Evolutionary conservation across 768 basidiomycete genomes (phyloP), one percentile per base, ranked within the genome.

Genomic region (Pisolithus microcarpus): DNA sequence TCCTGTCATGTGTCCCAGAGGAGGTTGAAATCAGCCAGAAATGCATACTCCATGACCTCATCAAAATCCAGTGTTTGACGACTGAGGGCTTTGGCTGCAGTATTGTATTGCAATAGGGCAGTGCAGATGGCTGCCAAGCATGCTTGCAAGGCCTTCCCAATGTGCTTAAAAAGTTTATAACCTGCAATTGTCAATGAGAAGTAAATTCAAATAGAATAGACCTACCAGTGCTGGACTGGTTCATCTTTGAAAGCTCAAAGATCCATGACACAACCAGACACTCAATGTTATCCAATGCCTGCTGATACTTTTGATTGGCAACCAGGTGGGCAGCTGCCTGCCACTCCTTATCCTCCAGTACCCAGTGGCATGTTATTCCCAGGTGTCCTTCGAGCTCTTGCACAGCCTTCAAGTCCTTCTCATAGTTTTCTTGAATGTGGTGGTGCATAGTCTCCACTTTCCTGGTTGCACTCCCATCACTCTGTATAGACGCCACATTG

Each of bases 261-360:
- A 62, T 51, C 5, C 59, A 46, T 1, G 55, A 39, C 0, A 59
- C 49, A 9, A 61, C 46, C 7, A 61, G 40, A 0, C 50, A 26
- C 43, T 61, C 56, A 3, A 63, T 46, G 18, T 9, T 16, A 21
- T 60, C 55, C n/a, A 62, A 49, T 2, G 53, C 53, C 0, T 38
- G 7, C 3, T 46, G 51, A 24, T 60, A 62, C 19, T 51, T 46
- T 2, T 38, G 24, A 6, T 34, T 18, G 6, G 43, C 43, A 6
- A 58, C 38, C 3, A 51, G n/a, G 16, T 26, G 16, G 5, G 26
- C 48, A 0, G 51, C 47, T 4, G 5, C 37, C 31, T 48, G 21
- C 61, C 61, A 63, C 13, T 40, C 23, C 23, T 5, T 5, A 24
- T 24, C 23, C 23, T 24, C 23, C 5, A 5, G 23, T 24, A 24